Percentiles rank a stretch among this genome's conserved stretches.
Conservation (phyloP, 2,329 filamentous ascomycete species). For the Emydomyces testavorans region DNA sequence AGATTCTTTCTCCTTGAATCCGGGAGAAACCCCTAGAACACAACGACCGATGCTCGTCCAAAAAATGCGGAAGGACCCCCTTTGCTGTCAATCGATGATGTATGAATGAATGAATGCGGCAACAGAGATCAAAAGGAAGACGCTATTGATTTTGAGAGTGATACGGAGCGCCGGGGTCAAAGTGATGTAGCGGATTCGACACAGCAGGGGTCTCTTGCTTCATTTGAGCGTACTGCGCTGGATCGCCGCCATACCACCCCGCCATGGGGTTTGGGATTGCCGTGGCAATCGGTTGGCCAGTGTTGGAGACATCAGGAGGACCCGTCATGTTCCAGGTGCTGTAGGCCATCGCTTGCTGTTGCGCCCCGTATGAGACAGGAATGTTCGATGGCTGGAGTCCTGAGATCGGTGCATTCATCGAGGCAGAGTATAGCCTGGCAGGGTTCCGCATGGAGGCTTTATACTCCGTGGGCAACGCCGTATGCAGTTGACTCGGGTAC, state of each 20-base stretch:
- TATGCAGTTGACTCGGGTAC: conserved; percentile 1
- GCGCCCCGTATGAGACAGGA: conserved; percentile 3
- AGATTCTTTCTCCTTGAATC: background rate
- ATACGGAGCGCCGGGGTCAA: conserved; percentile 4
- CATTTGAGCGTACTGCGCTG: conserved; percentile 8
- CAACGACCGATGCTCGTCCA: background rate
- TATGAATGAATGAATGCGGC: background rate
- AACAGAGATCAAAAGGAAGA: background rate
- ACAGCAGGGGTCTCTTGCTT: conserved; percentile 9
- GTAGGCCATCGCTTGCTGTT: conserved; percentile 6
- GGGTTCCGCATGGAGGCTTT: background rate
- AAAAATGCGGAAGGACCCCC: background rate
- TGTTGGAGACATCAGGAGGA: background rate
- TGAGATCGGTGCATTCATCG: background rate
- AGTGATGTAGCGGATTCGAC: conserved; percentile 3
- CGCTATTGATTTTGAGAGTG: conserved; percentile 2
- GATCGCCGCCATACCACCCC: conserved; percentile 11
- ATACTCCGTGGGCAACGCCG: background rate
- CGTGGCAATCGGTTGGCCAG: conserved; percentile 3
- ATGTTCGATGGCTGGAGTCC: background rate
- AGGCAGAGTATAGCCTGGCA: conserved; percentile 4
- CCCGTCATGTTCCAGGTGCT: conserved; percentile 5
- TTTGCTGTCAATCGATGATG: background rate
- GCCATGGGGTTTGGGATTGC: conserved; percentile 10
- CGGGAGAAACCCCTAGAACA: background rate